phyloP scores from a whole-genome alignment of 768 basidiomycete genomes.

The Naganishia vaughanmartiniae region DNA sequence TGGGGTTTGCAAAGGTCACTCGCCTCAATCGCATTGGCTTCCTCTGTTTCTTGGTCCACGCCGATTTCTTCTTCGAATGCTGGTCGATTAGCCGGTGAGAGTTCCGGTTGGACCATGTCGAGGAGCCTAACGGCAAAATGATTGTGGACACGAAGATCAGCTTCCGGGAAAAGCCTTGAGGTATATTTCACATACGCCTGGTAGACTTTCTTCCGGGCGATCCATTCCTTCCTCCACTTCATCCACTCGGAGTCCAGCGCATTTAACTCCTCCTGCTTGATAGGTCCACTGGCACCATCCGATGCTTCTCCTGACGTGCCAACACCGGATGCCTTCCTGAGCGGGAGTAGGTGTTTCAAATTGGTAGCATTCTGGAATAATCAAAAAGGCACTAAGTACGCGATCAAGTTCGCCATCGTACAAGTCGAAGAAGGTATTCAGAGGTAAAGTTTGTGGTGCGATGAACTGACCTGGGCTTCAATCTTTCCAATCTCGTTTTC shows the following conservation, averaged over 20 bases:
- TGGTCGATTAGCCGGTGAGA: slow-evolving; percentile 65
- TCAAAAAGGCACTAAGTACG: slow-evolving; percentile 30
- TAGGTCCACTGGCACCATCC: slow-evolving; percentile 32
- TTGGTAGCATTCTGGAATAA: slow-evolving; percentile 38
- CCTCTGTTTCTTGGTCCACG: slow-evolving; percentile 71
- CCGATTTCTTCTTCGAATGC: slow-evolving; percentile 75
- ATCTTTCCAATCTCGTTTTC: slow-evolving; percentile 59
- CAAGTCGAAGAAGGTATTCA: neutral
- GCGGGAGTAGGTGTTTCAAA: slow-evolving; percentile 37
- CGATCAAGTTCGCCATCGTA: slow-evolving; percentile 15
- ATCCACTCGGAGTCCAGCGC: slow-evolving; percentile 70
- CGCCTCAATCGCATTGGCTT: slow-evolving; percentile 67
- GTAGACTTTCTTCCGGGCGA: slow-evolving; percentile 71
- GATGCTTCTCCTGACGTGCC: neutral
- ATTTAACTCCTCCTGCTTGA: slow-evolving; percentile 69
- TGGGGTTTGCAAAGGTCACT: slow-evolving; percentile 59
- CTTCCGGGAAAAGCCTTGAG: neutral
- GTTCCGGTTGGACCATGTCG: slow-evolving; percentile 66
- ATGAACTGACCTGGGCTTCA: slow-evolving; percentile 58
- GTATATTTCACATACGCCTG: slow-evolving; percentile 59
- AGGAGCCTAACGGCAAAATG: slow-evolving; percentile 61
- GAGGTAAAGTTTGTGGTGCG: neutral
- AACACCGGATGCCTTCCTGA: slow-evolving; percentile 28
- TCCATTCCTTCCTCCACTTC: slow-evolving; percentile 79
- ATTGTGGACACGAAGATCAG: neutral